A percentile compares a stretch with the other conserved stretches of the same genome.
Evolutionary conservation across 805 yeast genomes (phyloP).

Genomic region (Kuraishia borneana): DNA sequence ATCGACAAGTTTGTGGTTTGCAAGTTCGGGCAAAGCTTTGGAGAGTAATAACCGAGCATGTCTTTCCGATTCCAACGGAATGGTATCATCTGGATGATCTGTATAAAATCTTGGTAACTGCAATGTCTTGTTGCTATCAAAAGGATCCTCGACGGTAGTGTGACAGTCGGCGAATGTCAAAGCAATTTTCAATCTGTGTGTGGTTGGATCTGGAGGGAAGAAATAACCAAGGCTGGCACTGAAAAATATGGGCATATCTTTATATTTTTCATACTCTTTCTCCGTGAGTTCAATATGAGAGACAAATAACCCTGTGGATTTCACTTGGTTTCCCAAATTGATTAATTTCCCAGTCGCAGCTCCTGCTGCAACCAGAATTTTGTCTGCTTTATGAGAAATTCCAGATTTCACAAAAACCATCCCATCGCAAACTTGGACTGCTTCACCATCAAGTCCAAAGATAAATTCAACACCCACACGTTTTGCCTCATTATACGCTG

Average conservation of each 20-base stretch:
- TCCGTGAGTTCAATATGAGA: conserved; percentile 24
- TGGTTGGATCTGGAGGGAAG: conserved; percentile 33
- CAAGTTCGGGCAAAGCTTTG: conserved; percentile 24
- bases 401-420: conserved; percentile 13
- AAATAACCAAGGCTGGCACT: conserved; percentile 30
- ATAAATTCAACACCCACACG: conserved; percentile 10
- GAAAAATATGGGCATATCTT: conserved; percentile 29
- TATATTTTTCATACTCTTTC: conserved; percentile 22
- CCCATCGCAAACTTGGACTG: conserved; percentile 3
- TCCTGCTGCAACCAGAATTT: conserved; percentile 23
- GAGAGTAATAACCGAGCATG: conserved; percentile 16
- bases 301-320: conserved; percentile 25
- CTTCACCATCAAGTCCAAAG: conserved; percentile 10
- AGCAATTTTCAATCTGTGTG: conserved; percentile 25
- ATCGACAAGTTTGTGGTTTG: conserved; percentile 9
- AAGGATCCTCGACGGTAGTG: conserved; percentile 15
- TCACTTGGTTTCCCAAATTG: conserved; percentile 17
- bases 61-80: conserved; percentile 15
- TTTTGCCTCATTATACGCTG: conserved; percentile 9
- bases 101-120: conserved; percentile 22
- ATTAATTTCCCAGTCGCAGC: conserved; percentile 24
- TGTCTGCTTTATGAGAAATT: conserved; percentile 13
- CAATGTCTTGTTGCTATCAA: conserved; percentile 9
- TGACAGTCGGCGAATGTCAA: conserved; percentile 13
- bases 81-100: conserved; percentile 18